Evolutionary conservation across 306 rosid genomes (phyloP).

Genomic region (Calophaca sinica): DNA sequence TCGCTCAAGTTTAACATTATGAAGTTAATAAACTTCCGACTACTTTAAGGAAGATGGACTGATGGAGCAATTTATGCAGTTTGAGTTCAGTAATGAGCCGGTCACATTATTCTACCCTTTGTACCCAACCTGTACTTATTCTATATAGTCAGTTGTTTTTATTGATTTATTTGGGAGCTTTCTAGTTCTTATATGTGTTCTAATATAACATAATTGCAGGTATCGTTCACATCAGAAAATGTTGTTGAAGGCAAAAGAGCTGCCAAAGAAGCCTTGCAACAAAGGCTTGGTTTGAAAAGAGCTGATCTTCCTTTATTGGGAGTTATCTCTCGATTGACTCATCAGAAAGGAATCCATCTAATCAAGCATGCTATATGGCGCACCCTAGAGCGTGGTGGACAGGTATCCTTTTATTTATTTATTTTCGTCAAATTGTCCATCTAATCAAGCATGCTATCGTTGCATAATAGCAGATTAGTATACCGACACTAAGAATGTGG

Average conservation of each 20-base stretch:
- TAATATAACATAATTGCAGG: conserved; percentile 50
- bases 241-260: conserved; percentile 84
- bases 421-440: too few species aligned
- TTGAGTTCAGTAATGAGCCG: conserved; percentile 3
- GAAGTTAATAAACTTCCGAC: not conserved
- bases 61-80: conserved; percentile 10
- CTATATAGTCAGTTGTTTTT: too few species aligned
- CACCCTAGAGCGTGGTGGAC: conserved; percentile 78
- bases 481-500: too few species aligned
- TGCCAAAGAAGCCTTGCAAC: conserved; percentile 85
- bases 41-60: not conserved
- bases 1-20: conserved; percentile 12
- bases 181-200: not conserved
- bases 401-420: conserved; percentile 56
- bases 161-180: not conserved
- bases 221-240: conserved; percentile 71
- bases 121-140: not conserved
- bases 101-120: not conserved
- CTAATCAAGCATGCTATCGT: not conserved
- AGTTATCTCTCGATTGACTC: conserved; percentile 77
- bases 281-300: conserved; percentile 65
- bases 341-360: conserved; percentile 93
- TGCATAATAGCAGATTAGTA: not conserved
- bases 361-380: conserved; percentile 76
- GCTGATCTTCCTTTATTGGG: conserved; percentile 80